phyloP scores from a whole-genome alignment of 306 rosid species.

The Dryas alaskensis region DNA sequence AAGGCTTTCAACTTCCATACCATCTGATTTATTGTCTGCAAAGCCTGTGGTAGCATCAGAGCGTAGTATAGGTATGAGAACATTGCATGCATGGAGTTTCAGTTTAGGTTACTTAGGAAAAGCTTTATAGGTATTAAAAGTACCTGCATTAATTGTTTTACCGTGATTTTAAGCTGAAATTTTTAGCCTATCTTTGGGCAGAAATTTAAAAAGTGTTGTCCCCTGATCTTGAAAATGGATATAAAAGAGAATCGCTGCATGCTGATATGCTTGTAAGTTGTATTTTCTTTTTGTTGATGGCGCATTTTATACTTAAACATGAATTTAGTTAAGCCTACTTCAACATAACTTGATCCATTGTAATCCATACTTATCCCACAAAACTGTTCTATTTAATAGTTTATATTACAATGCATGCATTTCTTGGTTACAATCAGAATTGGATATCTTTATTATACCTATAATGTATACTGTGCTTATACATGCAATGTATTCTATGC shows the following conservation, averaged over 20 bases:
- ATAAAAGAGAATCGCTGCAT: no score
- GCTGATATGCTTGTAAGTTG: no score
- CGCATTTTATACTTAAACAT: no score
- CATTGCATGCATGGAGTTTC: slow-evolving; percentile 14
- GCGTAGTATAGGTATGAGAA: slow-evolving; percentile 55
- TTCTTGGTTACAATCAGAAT: not conserved
- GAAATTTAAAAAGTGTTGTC: not conserved
- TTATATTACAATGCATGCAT: not conserved
- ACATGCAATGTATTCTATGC: not conserved
- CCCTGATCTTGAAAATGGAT: not conserved
- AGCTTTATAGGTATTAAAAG: not conserved
- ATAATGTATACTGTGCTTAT: not conserved
- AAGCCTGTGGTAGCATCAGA: slow-evolving; percentile 49
- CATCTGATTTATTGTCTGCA: slow-evolving; percentile 49
- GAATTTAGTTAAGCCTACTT: no score
- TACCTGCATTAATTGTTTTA: not conserved
- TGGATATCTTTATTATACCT: not conserved
- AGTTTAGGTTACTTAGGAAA: not conserved
- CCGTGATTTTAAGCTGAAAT: not conserved
- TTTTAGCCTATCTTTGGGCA: not conserved
- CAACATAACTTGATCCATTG: no score
- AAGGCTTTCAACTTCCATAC: slow-evolving; percentile 50
- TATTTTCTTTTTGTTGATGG: no score
- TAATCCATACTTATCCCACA: no score
- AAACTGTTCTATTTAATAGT: no score